Evolutionary conservation across 2,329 filamentous ascomycete species (phyloP), one percentile per base, ranked within the genome.

Genomic region (Penicillium occitanis): DNA sequence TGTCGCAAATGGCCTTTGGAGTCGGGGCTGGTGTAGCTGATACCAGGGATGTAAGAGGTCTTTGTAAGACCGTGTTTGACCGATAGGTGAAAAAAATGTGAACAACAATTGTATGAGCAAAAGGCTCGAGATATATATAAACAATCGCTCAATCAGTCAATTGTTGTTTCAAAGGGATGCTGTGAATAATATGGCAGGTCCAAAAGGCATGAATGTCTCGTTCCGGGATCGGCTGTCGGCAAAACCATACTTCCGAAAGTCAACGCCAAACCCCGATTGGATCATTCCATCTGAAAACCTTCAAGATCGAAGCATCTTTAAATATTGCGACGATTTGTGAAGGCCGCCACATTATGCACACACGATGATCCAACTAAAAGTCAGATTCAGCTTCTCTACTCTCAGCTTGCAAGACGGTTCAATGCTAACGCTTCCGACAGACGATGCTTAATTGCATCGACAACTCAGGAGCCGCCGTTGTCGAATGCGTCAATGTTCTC

Each of bases 361-460:
- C 86, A 90, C 81, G 72, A 98, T 97, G 92, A 96, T 96, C 81
- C 92, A 95, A 87, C 82, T 95, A 85, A 94, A 94, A 89, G 91
- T 80, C 2, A 63, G 46, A 68, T 2, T 1, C 5, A 14, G 33
- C 4, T 5, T 25, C 2, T 13, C 5, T 33, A 14, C 17, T 65
- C 1, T 58, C 37, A 25, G 1, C 48, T 30, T 55, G 28, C 25
- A 13, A 7, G 2, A 57, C 40, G 13, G 3, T 17, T 13, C 46
- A 28, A 3, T 37, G 40, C 51, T 70, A n/a, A 69, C 48, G 14
- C 1, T 55, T 2, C 5, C 13, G 19, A 28, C 72, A 97, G 95
- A 91, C 93, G 78, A 92, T 99, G 88, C 87, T 99, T 74, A 97
- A 95, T 83, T 98, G 95, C 89, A 98, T 99, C 88, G 95, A 99